Conservation (phyloP, 306 rosid species). For the Gleditsia sinensis region DNA sequence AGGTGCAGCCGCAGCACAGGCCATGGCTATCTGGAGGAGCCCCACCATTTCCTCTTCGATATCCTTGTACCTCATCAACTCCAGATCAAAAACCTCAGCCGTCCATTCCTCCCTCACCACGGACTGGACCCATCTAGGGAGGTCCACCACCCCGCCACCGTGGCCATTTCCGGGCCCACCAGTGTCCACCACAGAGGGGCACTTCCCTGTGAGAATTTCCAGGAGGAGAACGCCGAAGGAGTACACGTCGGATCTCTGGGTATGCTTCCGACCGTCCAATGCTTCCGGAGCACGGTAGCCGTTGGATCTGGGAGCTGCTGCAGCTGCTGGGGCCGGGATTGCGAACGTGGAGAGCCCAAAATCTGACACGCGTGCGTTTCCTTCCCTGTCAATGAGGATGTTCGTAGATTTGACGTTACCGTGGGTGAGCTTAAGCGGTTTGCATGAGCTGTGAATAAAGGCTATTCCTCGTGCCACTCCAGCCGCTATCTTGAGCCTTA, state of each 20-base stretch:
- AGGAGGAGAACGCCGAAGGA: slow-evolving; percentile 84
- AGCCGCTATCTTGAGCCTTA: slow-evolving; percentile 83
- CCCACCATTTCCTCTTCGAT: slow-evolving; percentile 99
- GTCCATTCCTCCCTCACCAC: slow-evolving; percentile 99
- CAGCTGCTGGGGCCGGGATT: slow-evolving; percentile 15
- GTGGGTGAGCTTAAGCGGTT: slow-evolving; percentile 65
- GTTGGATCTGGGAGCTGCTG: slow-evolving; percentile 41
- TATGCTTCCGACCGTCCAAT: slow-evolving; percentile 63
- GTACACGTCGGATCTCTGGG: slow-evolving; percentile 77
- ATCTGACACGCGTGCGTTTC: slow-evolving; percentile 78
- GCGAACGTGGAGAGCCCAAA: slow-evolving; percentile 75
- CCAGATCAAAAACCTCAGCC: slow-evolving; percentile 96
- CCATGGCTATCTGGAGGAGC: slow-evolving; percentile 77
- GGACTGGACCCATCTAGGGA: slow-evolving; percentile 95
- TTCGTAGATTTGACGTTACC: slow-evolving; percentile 93
- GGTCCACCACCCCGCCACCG: slow-evolving; percentile 55
- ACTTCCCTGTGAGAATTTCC: slow-evolving; percentile 89
- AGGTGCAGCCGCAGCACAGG: slow-evolving; percentile 63
- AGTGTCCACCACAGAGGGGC: slow-evolving; percentile 63
- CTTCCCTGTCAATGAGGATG: slow-evolving; percentile 70
- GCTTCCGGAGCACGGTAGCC: slow-evolving; percentile 93
- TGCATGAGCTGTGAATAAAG: slow-evolving; percentile 74
- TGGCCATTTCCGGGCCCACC: slow-evolving; percentile 52
- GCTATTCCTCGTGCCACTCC: slow-evolving; percentile 83
- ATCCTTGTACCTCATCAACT: slow-evolving; percentile 94